These are phyloP conservation scores for Camelina neglecta DNA, from an alignment of 345 rosid species.

Conservation along the genomic window DNA sequence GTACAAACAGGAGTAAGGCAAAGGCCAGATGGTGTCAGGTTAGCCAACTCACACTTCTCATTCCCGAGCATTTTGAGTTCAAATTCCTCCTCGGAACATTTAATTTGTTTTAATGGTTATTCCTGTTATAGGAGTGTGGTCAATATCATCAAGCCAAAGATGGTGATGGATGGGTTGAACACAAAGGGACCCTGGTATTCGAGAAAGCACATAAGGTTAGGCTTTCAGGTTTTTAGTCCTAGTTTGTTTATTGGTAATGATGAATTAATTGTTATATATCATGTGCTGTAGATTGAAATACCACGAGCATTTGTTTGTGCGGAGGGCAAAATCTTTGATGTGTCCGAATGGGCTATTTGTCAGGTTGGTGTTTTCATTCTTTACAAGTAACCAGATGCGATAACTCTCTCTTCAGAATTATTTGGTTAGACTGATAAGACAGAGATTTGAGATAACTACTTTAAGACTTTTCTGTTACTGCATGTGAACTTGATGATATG, in stretches of 20 bases:
- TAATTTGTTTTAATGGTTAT: conserved; percentile 9
- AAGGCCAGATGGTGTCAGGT: conserved; percentile 98
- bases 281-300: conserved; percentile 70
- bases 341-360: conserved; percentile 96
- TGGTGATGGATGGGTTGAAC: conserved; percentile 98
- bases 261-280: conserved; percentile 22
- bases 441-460: neutral
- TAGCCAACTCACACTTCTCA: conserved; percentile 24
- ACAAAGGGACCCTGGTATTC: conserved; percentile 76
- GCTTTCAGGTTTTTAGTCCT: conserved; percentile 20
- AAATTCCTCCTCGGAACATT: neutral
- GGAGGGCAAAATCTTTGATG: conserved; percentile 94
- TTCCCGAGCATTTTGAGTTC: neutral
- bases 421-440: neutral
- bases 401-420: neutral
- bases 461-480: neutral
- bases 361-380: conserved; percentile 61
- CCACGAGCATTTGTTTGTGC: conserved; percentile 96
- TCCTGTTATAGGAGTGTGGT: conserved; percentile 71
- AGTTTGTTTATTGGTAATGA: neutral
- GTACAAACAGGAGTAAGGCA: conserved; percentile 74
- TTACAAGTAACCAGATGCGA: neutral
- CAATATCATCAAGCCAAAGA: conserved; percentile 93
- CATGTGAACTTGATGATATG: conserved; percentile 14
- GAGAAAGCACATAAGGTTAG: conserved; percentile 72